Base-by-base conservation (phyloP, 257 asterid species). In the Nicotiana noctiflora region DNA sequence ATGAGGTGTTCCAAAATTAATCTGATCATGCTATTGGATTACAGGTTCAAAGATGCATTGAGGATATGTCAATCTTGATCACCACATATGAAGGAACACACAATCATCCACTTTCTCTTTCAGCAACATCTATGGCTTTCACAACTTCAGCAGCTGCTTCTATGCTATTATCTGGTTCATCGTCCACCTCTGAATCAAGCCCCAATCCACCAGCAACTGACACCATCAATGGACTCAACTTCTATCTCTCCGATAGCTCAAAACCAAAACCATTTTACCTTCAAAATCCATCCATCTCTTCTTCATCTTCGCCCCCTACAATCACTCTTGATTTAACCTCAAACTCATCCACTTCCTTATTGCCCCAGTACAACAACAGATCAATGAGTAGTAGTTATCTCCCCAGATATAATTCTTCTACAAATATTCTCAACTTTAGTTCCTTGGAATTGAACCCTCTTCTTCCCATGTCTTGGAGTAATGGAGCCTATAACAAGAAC, bases 41-140 rank as follows among this genome's bases (percentile, higher is more conserved):
- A 40, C 37, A 88, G 98, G 97, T 93, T 21, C 99, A 95, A 92
- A 91, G 98, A 87, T 92, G 93, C 29, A 91, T 88, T 0, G 91
- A 95, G 53, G 99, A 95, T 76, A 90, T 92, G 93, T 88, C 99
- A 9, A 89, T 95, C 75, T 85, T 95, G 84, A 92, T 84, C 85
- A 93, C 97, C 15, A 93, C 99, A 0, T 95, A 95, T 49, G 98
- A 95, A 86, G 99, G 98, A 72, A 92, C 97, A 29, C 99, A 95
- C 85, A 93, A 85, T 86, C 99, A 95, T 61, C 90, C 96, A 11
- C 99, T 93, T 62, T 93, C 99, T 0, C 79, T 83, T 46, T 87
- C 97, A 1, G 99, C 99, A 70, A 93, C 98, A 0, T 91, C 97
- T 63, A 92, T 95, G 94, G 99, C 99, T 25, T 91, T 95, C 90